These are phyloP conservation scores for Cutaneotrichosporon sp. DNA, from an alignment of 1,284 basidiomycete species.

Conservation along the genomic window DNA sequence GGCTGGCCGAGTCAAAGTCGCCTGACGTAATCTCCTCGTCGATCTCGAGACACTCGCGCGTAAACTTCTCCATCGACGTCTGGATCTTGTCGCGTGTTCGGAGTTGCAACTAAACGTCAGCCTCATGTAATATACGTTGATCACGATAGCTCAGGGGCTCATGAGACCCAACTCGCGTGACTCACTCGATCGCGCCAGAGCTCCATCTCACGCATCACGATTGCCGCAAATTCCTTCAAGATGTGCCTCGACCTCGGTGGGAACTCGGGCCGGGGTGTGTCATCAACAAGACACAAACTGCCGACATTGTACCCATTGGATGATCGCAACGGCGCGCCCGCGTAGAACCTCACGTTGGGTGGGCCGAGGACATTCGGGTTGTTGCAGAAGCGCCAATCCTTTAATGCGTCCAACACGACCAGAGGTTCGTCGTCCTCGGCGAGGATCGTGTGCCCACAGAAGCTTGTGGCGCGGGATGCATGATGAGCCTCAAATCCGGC, in stretches of 20 bases:
- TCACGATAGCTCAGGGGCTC: background rate
- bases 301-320: conserved; percentile 88
- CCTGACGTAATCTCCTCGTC: conserved; percentile 57
- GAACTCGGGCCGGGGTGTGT: conserved; percentile 78
- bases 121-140: background rate
- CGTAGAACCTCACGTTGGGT: conserved; percentile 81
- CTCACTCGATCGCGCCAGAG: conserved; percentile 84
- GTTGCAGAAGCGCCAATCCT: conserved; percentile 78
- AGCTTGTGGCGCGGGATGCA: conserved; percentile 12
- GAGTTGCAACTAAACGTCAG: conserved; percentile 68
- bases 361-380: conserved; percentile 71
- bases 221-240: conserved; percentile 86
- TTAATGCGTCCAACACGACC: conserved; percentile 72
- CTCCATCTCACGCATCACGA: conserved; percentile 95
- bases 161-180: background rate
- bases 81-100: conserved; percentile 88
- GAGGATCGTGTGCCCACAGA: conserved; percentile 23
- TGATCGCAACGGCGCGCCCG: conserved; percentile 83
- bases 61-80: conserved; percentile 93
- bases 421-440: conserved; percentile 81
- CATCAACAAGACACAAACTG: conserved; percentile 81
- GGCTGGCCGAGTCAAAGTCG: conserved; percentile 38
- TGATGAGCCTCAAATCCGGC: conserved; percentile 60
- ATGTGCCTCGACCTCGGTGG: conserved; percentile 85
- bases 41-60: conserved; percentile 88